A percentile compares a stretch with the other conserved stretches of the same genome.
Conservation (phyloP, 2,329 filamentous ascomycete species). For the Verticillium albo-atrum region DNA sequence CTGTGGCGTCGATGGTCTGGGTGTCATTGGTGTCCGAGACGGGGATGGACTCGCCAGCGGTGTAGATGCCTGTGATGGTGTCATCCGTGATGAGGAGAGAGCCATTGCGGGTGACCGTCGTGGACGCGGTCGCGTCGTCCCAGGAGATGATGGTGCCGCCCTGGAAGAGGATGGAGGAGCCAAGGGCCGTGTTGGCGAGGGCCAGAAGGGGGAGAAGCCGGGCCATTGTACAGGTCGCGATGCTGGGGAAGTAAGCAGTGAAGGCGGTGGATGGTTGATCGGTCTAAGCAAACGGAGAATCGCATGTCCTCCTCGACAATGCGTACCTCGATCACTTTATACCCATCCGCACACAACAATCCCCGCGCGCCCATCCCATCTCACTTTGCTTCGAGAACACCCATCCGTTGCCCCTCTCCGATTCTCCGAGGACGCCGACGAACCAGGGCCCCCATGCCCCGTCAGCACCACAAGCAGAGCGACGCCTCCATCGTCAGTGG, state of each 20-base stretch:
- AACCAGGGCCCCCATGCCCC: not conserved
- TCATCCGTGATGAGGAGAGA: slow-evolving; percentile 34
- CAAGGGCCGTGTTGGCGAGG: not conserved
- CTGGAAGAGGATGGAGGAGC: slow-evolving; percentile 19
- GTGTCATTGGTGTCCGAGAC: slow-evolving; percentile 20
- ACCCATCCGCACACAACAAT: too few species aligned
- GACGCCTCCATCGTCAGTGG: not conserved
- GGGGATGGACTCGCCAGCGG: slow-evolving; percentile 3
- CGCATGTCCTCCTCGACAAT: too few species aligned
- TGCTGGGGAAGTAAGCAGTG: not conserved
- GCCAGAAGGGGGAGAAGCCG: not conserved
- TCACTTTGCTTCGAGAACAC: too few species aligned
- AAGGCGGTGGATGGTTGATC: too few species aligned
- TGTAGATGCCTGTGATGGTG: slow-evolving; percentile 28
- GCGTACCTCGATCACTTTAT: too few species aligned
- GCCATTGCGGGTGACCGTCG: slow-evolving; percentile 33
- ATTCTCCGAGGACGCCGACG: not conserved
- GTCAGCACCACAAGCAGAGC: not conserved
- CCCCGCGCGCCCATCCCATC: too few species aligned
- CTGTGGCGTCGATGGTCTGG: slow-evolving; percentile 40
- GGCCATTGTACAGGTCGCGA: not conserved
- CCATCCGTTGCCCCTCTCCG: too few species aligned
- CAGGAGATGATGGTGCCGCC: slow-evolving; percentile 38
- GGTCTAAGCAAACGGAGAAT: too few species aligned
- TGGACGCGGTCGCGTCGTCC: slow-evolving; percentile 23